These are phyloP conservation scores for Kodamaea hsintzibuensis DNA, from an alignment of 805 yeast species.

Conservation along the genomic window DNA sequence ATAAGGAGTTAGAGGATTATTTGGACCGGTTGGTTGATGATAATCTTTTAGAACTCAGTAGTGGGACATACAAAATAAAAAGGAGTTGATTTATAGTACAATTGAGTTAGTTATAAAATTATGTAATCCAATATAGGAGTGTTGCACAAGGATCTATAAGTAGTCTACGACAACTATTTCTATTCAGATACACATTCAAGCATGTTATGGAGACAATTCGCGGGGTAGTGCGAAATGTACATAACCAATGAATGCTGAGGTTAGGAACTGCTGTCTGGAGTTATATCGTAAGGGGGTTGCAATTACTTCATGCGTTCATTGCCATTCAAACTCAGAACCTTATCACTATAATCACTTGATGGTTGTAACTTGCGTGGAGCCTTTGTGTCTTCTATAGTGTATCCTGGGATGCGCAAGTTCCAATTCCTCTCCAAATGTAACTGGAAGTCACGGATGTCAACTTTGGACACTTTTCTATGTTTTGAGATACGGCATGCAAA, in stretches of 20 bases:
- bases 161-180: no score
- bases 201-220: background rate
- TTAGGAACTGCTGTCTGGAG: no score
- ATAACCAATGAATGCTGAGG: no score
- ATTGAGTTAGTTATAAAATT: background rate
- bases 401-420: slow-evolving; percentile 29
- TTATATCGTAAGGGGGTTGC: no score
- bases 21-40: slow-evolving; percentile 46
- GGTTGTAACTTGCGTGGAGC: slow-evolving; percentile 28
- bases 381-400: slow-evolving; percentile 26
- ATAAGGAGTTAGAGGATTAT: slow-evolving; percentile 44
- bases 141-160: no score
- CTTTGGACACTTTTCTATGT: slow-evolving; percentile 27
- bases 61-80: slow-evolving; percentile 35
- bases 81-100: slow-evolving; percentile 7
- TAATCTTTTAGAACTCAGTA: slow-evolving; percentile 35
- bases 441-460: slow-evolving; percentile 30
- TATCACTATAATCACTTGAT: slow-evolving; percentile 22
- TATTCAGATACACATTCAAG: no score
- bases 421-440: slow-evolving; percentile 30
- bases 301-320: background rate
- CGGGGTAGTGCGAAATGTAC: no score
- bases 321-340: slow-evolving; percentile 12
- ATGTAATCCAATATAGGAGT: background rate
- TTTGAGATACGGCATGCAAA: slow-evolving; percentile 32